These are phyloP conservation scores for Cubamyces lactineus DNA, from an alignment of 768 basidiomycete genomes.

Conservation along the genomic window DNA sequence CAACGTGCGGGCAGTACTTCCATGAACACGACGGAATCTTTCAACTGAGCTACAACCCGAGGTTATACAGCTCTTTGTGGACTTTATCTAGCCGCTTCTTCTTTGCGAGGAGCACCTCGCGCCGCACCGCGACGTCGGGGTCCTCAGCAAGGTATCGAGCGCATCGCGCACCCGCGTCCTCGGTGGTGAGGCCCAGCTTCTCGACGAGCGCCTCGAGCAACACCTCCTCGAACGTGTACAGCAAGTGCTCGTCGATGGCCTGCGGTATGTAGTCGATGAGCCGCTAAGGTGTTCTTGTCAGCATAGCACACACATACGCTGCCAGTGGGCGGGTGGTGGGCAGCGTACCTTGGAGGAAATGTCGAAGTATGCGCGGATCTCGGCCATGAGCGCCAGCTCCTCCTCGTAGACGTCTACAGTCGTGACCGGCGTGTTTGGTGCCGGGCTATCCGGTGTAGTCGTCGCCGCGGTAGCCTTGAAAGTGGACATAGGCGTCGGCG, in stretches of 20 bases:
- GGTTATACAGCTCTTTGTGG: constrained; percentile 37
- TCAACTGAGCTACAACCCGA: constrained; percentile 25
- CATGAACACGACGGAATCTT: too few relatives aligned
- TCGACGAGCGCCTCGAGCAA: constrained; percentile 40
- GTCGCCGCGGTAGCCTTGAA: too few relatives aligned
- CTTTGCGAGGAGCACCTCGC: constrained; percentile 39
- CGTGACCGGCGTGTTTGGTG: too few relatives aligned
- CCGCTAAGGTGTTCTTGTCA: constrained; percentile 6
- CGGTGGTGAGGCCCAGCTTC: constrained; percentile 39
- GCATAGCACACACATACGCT: neutral
- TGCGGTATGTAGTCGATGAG: constrained; percentile 24
- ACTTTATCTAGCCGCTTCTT: constrained; percentile 46
- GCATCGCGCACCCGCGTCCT: constrained; percentile 40
- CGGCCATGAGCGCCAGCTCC: constrained; percentile 7
- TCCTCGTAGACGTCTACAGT: neutral
- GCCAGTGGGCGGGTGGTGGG: neutral
- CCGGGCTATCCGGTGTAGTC: too few relatives aligned
- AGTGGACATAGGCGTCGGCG: too few relatives aligned
- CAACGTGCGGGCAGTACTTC: too few relatives aligned
- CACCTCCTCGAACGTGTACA: constrained; percentile 35
- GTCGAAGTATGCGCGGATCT: constrained; percentile 9
- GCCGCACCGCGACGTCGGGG: constrained; percentile 38
- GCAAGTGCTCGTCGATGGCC: constrained; percentile 35
- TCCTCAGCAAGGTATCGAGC: constrained; percentile 49
- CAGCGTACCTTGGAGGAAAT: neutral